Conservation (phyloP, 1,284 basidiomycete species). For the Tilletia walkeri region DNA sequence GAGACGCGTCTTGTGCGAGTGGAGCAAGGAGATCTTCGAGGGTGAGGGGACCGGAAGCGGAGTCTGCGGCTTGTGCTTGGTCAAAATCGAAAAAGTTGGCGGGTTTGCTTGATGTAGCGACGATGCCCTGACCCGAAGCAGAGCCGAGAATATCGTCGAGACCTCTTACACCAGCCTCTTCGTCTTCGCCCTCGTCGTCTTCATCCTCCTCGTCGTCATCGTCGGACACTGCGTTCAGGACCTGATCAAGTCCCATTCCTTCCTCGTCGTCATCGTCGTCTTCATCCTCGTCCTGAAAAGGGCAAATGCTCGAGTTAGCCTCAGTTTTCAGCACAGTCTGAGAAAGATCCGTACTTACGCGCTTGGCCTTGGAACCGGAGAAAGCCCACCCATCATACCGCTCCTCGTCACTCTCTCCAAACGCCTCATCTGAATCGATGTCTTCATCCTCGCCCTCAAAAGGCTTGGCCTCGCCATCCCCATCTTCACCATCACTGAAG, state of each 20-base stretch:
- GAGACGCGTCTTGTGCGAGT: constrained; percentile 56
- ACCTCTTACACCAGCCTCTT: not conserved
- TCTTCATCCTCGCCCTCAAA: constrained; percentile 45
- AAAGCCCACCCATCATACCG: constrained; percentile 39
- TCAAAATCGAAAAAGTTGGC: constrained; percentile 5
- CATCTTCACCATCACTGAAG: constrained; percentile 6
- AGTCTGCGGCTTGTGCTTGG: not conserved
- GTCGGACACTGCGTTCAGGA: constrained; percentile 40
- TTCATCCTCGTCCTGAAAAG: constrained; percentile 23
- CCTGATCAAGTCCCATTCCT: constrained; percentile 45
- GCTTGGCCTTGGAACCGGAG: constrained; percentile 19
- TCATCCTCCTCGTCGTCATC: constrained; percentile 28
- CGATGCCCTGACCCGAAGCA: not conserved
- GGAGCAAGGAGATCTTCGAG: constrained; percentile 75
- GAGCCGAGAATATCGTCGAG: constrained; percentile 10
- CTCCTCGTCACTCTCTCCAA: constrained; percentile 52
- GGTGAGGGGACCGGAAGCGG: not conserved
- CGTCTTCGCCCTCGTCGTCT: constrained; percentile 24
- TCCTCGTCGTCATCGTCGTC: constrained; percentile 39
- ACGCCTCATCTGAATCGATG: constrained; percentile 53
- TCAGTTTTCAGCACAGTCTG: constrained; percentile 18
- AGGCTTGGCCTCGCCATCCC: not conserved
- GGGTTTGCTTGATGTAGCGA: not conserved
- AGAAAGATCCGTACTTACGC: not conserved
- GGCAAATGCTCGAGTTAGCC: constrained; percentile 23